A percentile compares a stretch with the other conserved stretches of the same genome.
Evolutionary conservation across 2,329 filamentous ascomycete species (phyloP).

Genomic region (Ampelomyces quisqualis): DNA sequence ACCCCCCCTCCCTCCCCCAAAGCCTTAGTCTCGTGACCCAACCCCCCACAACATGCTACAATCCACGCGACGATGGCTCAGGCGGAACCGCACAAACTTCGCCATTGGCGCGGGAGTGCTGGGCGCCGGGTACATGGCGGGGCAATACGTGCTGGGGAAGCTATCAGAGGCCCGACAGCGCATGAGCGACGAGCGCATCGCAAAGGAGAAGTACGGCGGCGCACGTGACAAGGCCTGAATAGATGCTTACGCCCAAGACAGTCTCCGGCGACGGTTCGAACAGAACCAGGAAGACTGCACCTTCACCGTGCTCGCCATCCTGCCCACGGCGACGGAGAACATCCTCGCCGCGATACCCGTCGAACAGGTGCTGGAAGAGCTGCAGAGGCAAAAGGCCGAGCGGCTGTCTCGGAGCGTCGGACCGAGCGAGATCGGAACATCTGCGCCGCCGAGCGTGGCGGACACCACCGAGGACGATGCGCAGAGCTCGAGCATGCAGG

Average conservation of each 20-base stretch:
- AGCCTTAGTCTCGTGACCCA: not conserved
- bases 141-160: conserved; percentile 89
- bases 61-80: conserved; percentile 85
- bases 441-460: conserved; percentile 65
- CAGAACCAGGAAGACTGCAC: conserved; percentile 99
- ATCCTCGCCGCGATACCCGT: conserved; percentile 86
- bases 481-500: conserved; percentile 73
- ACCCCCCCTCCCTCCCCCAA: conserved; percentile 5
- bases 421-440: conserved; percentile 59
- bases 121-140: conserved; percentile 86
- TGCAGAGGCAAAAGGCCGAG: conserved; percentile 88
- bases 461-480: conserved; percentile 69
- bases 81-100: conserved; percentile 85
- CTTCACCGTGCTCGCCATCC: conserved; percentile 91
- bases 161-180: conserved; percentile 91
- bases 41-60: conserved; percentile 55
- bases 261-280: conserved; percentile 91
- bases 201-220: conserved; percentile 82
- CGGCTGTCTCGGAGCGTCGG: conserved; percentile 62
- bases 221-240: too few species aligned
- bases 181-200: conserved; percentile 93
- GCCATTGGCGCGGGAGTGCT: conserved; percentile 84
- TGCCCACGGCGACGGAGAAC: conserved; percentile 88
- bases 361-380: conserved; percentile 86
- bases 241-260: conserved; percentile 43